Percentiles rank a stretch among this genome's conserved stretches.
phyloP scores from a whole-genome alignment of 192 early-diverging fungal species.

The Cetraspora pellucida region DNA sequence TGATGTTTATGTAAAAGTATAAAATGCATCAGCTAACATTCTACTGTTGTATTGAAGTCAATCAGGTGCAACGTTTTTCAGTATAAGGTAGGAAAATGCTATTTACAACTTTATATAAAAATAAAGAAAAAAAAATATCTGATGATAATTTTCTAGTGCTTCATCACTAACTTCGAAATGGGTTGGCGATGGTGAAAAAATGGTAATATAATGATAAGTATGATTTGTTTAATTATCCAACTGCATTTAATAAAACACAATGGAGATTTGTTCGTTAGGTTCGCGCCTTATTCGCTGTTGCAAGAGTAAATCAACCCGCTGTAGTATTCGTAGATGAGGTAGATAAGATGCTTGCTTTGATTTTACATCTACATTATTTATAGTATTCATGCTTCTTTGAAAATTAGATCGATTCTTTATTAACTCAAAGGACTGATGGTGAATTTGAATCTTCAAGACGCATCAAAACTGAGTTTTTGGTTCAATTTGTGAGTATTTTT shows the following conservation, averaged over 20 bases:
- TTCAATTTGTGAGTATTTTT: constrained; percentile 58
- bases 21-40: no score
- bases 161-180: constrained; percentile 94
- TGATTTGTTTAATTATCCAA: not conserved
- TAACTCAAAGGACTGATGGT: constrained; percentile 87
- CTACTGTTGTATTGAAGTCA: constrained; percentile 44
- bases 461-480: constrained; percentile 94
- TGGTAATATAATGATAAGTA: constrained; percentile 49
- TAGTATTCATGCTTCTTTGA: not conserved
- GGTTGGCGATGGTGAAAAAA: constrained; percentile 94
- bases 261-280: constrained; percentile 35
- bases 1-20: not conserved
- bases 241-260: constrained; percentile 6
- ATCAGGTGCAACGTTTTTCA: constrained; percentile 89
- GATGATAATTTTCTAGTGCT: constrained; percentile 41
- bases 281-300: constrained; percentile 89
- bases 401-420: constrained; percentile 79
- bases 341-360: no score
- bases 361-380: no score
- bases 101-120: not conserved
- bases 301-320: constrained; percentile 80
- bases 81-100: constrained; percentile 56
- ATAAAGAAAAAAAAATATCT: not conserved
- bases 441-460: constrained; percentile 85
- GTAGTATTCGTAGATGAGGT: constrained; percentile 91